These are phyloP conservation scores for Blastobotrys parvus DNA, from an alignment of 805 yeast species.

Conservation along the genomic window DNA sequence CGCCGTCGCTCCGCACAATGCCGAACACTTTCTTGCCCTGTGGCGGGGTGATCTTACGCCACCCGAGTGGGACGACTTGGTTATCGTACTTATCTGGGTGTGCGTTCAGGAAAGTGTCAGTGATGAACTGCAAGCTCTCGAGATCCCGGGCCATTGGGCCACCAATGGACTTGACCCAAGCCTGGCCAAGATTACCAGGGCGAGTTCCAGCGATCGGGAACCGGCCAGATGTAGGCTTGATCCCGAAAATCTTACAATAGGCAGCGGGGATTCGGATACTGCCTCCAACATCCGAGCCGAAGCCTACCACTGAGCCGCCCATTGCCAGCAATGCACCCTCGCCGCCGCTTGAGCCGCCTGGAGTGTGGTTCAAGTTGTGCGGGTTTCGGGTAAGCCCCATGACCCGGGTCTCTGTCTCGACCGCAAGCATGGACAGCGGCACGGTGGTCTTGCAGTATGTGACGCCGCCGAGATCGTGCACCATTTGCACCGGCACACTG, in stretches of 20 bases:
- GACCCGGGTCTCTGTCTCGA: slow-evolving; percentile 37
- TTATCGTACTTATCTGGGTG: slow-evolving; percentile 46
- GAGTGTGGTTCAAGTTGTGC: slow-evolving; percentile 33
- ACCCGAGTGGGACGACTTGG: slow-evolving; percentile 42
- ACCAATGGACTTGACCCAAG: slow-evolving; percentile 34
- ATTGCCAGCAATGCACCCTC: slow-evolving; percentile 41
- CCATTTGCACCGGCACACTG: slow-evolving; percentile 10
- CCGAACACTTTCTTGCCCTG: slow-evolving; percentile 8
- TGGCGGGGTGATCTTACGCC: slow-evolving; percentile 30
- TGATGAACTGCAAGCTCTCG: slow-evolving; percentile 34
- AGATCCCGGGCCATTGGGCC: slow-evolving; percentile 41
- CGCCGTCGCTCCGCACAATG: slow-evolving; percentile 31
- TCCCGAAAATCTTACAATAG: slow-evolving; percentile 40
- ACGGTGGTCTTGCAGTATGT: slow-evolving; percentile 46
- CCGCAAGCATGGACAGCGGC: slow-evolving; percentile 43
- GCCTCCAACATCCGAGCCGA: slow-evolving; percentile 49
- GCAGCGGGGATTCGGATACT: slow-evolving; percentile 43
- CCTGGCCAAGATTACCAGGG: slow-evolving; percentile 31
- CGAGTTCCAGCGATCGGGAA: slow-evolving; percentile 32
- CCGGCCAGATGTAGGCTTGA: slow-evolving; percentile 36
- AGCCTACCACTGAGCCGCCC: slow-evolving; percentile 43
- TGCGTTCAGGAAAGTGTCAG: slow-evolving; percentile 31
- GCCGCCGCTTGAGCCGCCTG: slow-evolving; percentile 54
- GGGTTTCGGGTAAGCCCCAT: slow-evolving; percentile 43
- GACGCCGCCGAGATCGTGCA: slow-evolving; percentile 42